Conservation (phyloP, 1,284 basidiomycete genomes). For the Leucoagaricus sp. region DNA sequence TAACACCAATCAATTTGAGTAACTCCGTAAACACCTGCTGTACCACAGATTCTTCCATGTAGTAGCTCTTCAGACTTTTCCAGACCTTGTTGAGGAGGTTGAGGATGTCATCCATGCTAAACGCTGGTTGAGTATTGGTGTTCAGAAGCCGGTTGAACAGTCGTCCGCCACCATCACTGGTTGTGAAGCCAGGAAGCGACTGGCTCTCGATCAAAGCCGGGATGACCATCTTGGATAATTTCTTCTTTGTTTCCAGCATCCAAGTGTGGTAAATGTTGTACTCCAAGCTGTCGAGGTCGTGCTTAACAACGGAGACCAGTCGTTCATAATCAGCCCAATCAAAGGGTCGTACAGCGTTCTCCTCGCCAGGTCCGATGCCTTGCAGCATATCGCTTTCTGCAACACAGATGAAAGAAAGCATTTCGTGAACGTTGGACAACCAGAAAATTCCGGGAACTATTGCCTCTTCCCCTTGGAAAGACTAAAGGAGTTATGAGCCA, state of each 20-base stretch:
- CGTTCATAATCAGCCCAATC: conserved; percentile 98
- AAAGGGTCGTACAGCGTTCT: conserved; percentile 87
- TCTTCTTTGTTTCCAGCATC: conserved; percentile 99
- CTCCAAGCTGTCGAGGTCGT: conserved; percentile 97
- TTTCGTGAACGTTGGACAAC: conserved; percentile 99
- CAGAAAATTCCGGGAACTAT: conserved; percentile 98
- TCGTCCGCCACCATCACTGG: conserved; percentile 89
- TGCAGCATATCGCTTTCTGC: conserved; percentile 98
- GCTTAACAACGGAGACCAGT: conserved; percentile 96
- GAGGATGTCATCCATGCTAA: conserved; percentile 98
- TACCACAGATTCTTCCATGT: conserved; percentile 97
- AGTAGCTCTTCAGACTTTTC: conserved; percentile 98
- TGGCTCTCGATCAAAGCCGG: conserved; percentile 98
- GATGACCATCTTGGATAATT: conserved; percentile 96
- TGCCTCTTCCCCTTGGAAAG: conserved; percentile 92
- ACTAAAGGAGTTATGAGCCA: conserved; percentile 43
- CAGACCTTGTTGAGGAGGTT: conserved; percentile 97
- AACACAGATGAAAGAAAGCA: conserved; percentile 98
- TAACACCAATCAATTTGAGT: conserved; percentile 95
- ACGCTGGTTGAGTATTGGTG: conserved; percentile 85
- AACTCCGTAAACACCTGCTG: conserved; percentile 97
- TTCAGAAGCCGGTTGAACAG: conserved; percentile 94
- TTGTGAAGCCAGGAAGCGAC: conserved; percentile 96
- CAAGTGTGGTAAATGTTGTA: conserved; percentile 99
- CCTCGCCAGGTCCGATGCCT: conserved; percentile 96